Conservation (phyloP, 2,329 filamentous ascomycete species). For the Sporothrix schenckii region DNA sequence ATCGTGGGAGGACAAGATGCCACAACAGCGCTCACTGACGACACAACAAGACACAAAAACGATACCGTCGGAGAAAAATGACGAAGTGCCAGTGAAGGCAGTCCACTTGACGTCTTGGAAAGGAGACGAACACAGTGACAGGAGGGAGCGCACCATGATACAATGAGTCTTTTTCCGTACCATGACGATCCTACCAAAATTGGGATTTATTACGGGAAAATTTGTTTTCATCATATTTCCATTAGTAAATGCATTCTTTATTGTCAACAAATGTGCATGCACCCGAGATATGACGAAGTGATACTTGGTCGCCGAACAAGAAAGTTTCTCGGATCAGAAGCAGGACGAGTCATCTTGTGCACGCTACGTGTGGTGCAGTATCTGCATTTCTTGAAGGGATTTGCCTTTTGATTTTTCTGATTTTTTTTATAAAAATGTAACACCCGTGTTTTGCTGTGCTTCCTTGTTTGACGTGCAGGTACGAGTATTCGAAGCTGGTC, state of each 20-base stretch:
- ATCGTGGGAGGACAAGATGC: background rate
- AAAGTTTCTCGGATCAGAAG: background rate
- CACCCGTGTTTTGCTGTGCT: background rate
- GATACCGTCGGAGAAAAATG: background rate
- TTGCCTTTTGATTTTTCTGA: too few species aligned
- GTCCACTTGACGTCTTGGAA: too few species aligned
- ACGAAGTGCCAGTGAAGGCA: background rate
- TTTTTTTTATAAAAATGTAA: background rate
- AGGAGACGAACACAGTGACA: too few species aligned
- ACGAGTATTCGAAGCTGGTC: background rate
- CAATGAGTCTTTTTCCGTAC: background rate
- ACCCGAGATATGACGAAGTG: conserved; percentile 1
- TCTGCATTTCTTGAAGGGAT: background rate
- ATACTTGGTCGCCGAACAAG: too few species aligned
- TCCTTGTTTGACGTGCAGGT: conserved; percentile 1
- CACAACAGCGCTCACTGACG: background rate
- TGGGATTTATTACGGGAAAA: too few species aligned
- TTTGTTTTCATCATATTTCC: too few species aligned
- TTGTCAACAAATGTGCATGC: background rate
- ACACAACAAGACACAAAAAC: background rate
- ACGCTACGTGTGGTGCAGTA: background rate
- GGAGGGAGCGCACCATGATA: background rate
- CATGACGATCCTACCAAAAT: too few species aligned
- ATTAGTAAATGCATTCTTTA: background rate
- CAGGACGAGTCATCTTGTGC: background rate